Percentiles rank a stretch among this genome's conserved stretches.
These are phyloP conservation scores for Amanita muscaria DNA, from an alignment of 768 basidiomycete species.

Conservation along the genomic window DNA sequence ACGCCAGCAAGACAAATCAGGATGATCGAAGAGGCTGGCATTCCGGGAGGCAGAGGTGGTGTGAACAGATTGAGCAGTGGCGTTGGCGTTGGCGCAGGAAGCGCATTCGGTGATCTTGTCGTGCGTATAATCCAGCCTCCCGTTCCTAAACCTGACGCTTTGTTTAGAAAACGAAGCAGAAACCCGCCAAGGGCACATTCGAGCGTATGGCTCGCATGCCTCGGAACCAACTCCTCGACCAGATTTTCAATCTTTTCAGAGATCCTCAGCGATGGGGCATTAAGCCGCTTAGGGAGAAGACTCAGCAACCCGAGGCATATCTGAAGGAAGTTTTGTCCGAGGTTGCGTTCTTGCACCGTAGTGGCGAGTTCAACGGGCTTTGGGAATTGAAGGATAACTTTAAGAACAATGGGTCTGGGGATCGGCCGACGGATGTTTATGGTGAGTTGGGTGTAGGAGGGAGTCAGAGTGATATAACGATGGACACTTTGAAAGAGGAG, in stretches of 20 bases:
- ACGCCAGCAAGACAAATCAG: conserved; percentile 57
- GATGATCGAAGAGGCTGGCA: conserved; percentile 65
- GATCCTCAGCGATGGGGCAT: conserved; percentile 79
- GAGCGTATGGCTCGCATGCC: conserved; percentile 92
- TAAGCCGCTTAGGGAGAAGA: conserved; percentile 64
- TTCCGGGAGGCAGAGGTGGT: conserved; percentile 60
- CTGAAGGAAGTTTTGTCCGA: conserved; percentile 76
- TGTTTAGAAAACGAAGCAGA: conserved; percentile 55
- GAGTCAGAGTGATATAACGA: conserved; percentile 31
- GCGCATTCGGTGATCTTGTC: conserved; percentile 56
- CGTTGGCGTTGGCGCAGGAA: conserved; percentile 46
- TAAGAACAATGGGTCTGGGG: conserved; percentile 42
- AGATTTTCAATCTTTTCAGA: conserved; percentile 70
- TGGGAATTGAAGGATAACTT: conserved; percentile 76
- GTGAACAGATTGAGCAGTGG: conserved; percentile 77
- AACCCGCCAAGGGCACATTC: conserved; percentile 59
- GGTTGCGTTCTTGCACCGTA: conserved; percentile 68
- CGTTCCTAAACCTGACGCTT: background rate
- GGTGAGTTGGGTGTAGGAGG: conserved; percentile 36
- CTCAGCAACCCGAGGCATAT: conserved; percentile 81
- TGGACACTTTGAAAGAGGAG: conserved; percentile 46
- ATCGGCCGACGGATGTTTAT: background rate
- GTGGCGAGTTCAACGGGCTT: conserved; percentile 71
- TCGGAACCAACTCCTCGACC: conserved; percentile 77
- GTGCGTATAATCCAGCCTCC: conserved; percentile 32